A percentile compares a stretch with the other conserved stretches of the same genome.
These are phyloP conservation scores for Beta vulgaris DNA, from an alignment of 148 eudicot species.

Conservation along the genomic window DNA sequence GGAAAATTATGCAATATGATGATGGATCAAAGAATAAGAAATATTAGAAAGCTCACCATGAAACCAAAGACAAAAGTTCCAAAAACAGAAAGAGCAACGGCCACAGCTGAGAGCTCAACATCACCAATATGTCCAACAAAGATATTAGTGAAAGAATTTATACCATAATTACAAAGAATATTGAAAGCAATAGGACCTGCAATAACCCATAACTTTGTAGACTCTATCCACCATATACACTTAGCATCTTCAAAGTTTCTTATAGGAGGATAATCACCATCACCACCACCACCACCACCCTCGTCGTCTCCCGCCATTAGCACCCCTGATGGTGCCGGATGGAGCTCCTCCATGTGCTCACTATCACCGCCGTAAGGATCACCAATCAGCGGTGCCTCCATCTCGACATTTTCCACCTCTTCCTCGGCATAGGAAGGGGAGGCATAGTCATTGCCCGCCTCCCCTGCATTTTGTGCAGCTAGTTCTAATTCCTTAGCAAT, in stretches of 20 bases:
- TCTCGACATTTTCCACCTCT: slow-evolving; percentile 25
- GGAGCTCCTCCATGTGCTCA: slow-evolving; percentile 36
- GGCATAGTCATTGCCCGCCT: slow-evolving; percentile 28
- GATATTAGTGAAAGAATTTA: slow-evolving; percentile 80
- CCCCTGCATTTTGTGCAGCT: slow-evolving; percentile 34
- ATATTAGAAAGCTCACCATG: slow-evolving; percentile 54
- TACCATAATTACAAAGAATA: slow-evolving; percentile 88
- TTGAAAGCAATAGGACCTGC: slow-evolving; percentile 92
- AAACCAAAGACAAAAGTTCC: slow-evolving; percentile 86
- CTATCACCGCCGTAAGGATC: background rate
- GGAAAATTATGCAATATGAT: background rate
- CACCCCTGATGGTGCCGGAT: slow-evolving; percentile 53
- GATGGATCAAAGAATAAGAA: background rate
- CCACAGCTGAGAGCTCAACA: slow-evolving; percentile 87
- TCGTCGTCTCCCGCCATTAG: slow-evolving; percentile 30
- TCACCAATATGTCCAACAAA: slow-evolving; percentile 92
- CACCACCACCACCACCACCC: slow-evolving; percentile 24
- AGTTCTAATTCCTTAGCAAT: slow-evolving; percentile 27
- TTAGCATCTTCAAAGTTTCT: slow-evolving; percentile 38
- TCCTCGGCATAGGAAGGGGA: slow-evolving; percentile 41
- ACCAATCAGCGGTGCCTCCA: slow-evolving; percentile 32
- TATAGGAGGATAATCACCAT: slow-evolving; percentile 57
- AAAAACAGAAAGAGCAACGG: slow-evolving; percentile 79
- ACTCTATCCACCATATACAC: slow-evolving; percentile 43
- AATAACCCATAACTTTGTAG: slow-evolving; percentile 67